Evolutionary conservation across 768 basidiomycete species (phyloP), one percentile per base, ranked within the genome.

Genomic region (Trametes coccinea): DNA sequence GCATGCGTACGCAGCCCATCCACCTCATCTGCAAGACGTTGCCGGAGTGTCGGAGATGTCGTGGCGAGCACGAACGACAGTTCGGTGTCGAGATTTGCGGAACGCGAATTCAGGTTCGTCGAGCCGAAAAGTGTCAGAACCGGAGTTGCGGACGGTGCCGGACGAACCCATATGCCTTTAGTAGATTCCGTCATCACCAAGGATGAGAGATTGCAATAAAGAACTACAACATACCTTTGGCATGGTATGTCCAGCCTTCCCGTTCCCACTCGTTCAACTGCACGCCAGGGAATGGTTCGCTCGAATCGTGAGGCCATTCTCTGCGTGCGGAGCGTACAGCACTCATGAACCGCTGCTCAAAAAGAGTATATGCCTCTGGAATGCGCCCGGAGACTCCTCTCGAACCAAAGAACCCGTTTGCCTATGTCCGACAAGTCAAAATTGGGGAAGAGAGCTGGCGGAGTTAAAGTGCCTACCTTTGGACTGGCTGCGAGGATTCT

Each of bases 201-300:
- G 22, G 22, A 22, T 22, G 22, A 22, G 22, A 22, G 22, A 22
- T 22, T 22, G 22, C 22, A 22, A 22, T 22, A 22, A 29, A 4
- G 50, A 9, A 33, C n/a, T 64, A 73, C 41, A 43, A 9, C 10
- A 43, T 63, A 96, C 95, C 97, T 82, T 99, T 99, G 29, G 97
- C 92, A 70, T 99, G 97, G 76, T 99, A 99, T 1, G 97, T 98
- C 97, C 97, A 99, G 3, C 89, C 93, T 27, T 80, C 77, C 65
- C 83, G 83, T 70, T 86, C 83, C 97, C 97, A 99, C 73, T 99
- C 96, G 60, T 78, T 82, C 62, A 99, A 78, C 56, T 86, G 79
- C 27, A 99, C 81, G 0, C 86, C 84, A 37, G 75, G n/a, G 5
- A n/a, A 5, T 30, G 62, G 70, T 9, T 66, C 66, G 14, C 50